Evolutionary conservation across 192 early-diverging fungal genomes (phyloP).

Genomic region (Coemansia sp.): DNA sequence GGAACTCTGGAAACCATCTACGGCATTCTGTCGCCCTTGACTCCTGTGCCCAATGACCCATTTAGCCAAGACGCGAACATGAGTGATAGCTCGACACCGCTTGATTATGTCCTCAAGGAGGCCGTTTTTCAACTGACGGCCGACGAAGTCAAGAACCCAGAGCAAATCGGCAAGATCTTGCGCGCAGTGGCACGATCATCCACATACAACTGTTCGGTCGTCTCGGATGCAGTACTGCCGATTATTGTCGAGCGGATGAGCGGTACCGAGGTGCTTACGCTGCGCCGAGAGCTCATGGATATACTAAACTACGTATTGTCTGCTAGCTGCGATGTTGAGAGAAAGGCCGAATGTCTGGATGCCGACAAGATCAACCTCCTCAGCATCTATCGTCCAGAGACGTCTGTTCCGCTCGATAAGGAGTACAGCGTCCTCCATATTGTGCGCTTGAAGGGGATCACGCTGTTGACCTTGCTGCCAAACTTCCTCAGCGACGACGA

Average conservation of each 20-base stretch:
- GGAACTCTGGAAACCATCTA: slow-evolving; percentile 69
- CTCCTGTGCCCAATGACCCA: slow-evolving; percentile 6
- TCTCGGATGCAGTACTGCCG: slow-evolving; percentile 65
- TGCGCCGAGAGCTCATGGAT: slow-evolving; percentile 62
- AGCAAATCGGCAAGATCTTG: slow-evolving; percentile 67
- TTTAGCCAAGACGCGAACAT: slow-evolving; percentile 16
- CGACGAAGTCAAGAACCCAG: slow-evolving; percentile 69
- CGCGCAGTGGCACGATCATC: slow-evolving; percentile 59
- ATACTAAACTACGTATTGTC: slow-evolving; percentile 74
- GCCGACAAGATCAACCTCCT: slow-evolving; percentile 78
- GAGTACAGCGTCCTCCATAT: slow-evolving; percentile 76
- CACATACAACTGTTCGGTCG: slow-evolving; percentile 51
- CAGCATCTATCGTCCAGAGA: slow-evolving; percentile 67
- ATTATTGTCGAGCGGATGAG: slow-evolving; percentile 64
- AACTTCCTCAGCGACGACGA: slow-evolving; percentile 64
- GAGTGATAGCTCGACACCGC: slow-evolving; percentile 29
- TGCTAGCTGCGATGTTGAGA: slow-evolving; percentile 56
- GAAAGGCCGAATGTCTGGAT: slow-evolving; percentile 59
- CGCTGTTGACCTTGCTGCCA: slow-evolving; percentile 62
- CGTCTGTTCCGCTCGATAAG: slow-evolving; percentile 62
- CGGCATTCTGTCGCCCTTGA: slow-evolving; percentile 49
- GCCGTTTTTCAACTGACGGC: slow-evolving; percentile 58
- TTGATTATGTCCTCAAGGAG: slow-evolving; percentile 61
- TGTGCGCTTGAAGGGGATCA: slow-evolving; percentile 71
- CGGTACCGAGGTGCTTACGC: slow-evolving; percentile 56